Evolutionary conservation across 2,329 filamentous ascomycete genomes (phyloP), one percentile per base, ranked within the genome.

Genomic region (Teratosphaeria pseudoeucalypti): DNA sequence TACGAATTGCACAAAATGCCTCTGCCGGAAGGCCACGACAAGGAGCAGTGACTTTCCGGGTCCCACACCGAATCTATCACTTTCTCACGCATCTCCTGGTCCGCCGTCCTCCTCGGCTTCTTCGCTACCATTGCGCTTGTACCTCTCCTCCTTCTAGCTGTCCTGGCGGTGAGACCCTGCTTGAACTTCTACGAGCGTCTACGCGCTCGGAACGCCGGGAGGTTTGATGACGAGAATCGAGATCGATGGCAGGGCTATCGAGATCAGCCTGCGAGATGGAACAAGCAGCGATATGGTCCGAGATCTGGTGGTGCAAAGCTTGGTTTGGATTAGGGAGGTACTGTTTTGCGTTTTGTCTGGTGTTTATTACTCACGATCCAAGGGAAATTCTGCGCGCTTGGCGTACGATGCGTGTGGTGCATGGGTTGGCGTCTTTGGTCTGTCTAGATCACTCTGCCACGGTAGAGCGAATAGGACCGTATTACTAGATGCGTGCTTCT

Each of bases 21-120:
- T 62, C 95, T 94, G 78, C 94, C 94, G 14, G 83, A 86, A 66
- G 94, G 92, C 63, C 96, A 88, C 76, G 86, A 95, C 72, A 82
- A 71, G 63, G 66, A 72, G 59, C 69, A 70, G 61, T 73, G 70
- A 72, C 69, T 66, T 37, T 61, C 62, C 34, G 66, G 65, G 3
- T 58, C 65, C 54, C 65, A 67, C 53, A 16, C 23, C 27, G 12
- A 26, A 16, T 16, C 62, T 6, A 39, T 62, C 27, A 54, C 16
- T 1, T 34, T 39, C 23, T 19, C 55, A 16, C 19, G 32, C 34
- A 47, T 56, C 23, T 56, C 32, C 23, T 56, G 55, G 55, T 37
- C 55, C 14, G 39, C 43, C 16, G 26, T 56, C 6, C 16, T 49
- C 9, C 43, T 23, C 16, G 19, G 43, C n/a, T 56, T 56, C 43